These are phyloP conservation scores for Gossypium davidsonii DNA, from an alignment of 441 rosid genomes.

Conservation along the genomic window DNA sequence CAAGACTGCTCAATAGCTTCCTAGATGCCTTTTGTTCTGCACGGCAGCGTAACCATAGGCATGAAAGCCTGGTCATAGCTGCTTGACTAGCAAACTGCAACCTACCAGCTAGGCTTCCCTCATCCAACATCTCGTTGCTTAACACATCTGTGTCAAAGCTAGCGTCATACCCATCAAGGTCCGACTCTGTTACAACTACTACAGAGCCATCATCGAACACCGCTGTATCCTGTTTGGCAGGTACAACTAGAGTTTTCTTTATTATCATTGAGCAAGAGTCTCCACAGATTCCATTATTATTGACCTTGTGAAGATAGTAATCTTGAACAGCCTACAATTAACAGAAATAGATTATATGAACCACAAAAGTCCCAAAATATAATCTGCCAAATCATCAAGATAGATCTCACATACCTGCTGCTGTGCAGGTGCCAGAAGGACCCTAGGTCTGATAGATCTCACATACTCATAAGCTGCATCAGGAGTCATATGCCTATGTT, in stretches of 20 bases:
- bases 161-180: conserved; percentile 33
- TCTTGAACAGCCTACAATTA: conserved; percentile 41
- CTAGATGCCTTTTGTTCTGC: conserved; percentile 14
- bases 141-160: conserved; percentile 5
- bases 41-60: conserved; percentile 21
- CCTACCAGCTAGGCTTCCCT: conserved; percentile 24
- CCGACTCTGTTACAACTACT: conserved; percentile 27
- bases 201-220: conserved; percentile 26
- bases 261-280: background rate
- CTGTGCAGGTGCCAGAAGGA: conserved; percentile 38
- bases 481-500: conserved; percentile 37
- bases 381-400: background rate
- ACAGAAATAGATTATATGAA: background rate
- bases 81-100: conserved; percentile 33
- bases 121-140: conserved; percentile 10
- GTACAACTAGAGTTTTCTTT: conserved; percentile 8
- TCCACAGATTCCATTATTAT: conserved; percentile 13
- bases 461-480: conserved; percentile 38
- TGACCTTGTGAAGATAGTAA: conserved; percentile 29
- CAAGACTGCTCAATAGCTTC: conserved; percentile 17
- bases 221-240: background rate
- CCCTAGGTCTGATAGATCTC: conserved; percentile 40
- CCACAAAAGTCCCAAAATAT: background rate
- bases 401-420: conserved; percentile 27
- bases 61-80: conserved; percentile 26